Conservation (phyloP, 129 eudicot genomes). For the Tagetes erecta region DNA sequence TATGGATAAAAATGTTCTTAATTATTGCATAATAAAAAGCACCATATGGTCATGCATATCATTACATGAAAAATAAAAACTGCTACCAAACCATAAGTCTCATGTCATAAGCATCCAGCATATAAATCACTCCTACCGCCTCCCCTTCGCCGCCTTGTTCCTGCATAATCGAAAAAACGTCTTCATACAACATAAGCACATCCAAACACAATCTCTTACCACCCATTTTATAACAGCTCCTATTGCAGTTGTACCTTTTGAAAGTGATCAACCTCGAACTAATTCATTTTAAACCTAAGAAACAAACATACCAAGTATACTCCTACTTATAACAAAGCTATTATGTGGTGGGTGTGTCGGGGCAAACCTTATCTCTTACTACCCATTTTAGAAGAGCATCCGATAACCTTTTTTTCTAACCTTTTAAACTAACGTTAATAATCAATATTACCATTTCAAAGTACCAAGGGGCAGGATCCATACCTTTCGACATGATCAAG, state of each 20-base stretch:
- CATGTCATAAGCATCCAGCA: constrained; percentile 21
- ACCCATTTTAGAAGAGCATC: too few species aligned
- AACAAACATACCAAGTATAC: too few species aligned
- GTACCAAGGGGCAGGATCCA: constrained; percentile 11
- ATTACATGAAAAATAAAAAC: constrained; percentile 20
- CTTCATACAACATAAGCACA: neutral
- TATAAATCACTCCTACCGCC: constrained; percentile 22
- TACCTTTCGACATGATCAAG: constrained; percentile 89
- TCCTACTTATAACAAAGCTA: too few species aligned
- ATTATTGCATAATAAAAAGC: constrained; percentile 2
- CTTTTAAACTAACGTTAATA: neutral
- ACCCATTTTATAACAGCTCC: too few species aligned
- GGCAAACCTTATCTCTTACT: too few species aligned
- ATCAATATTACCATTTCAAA: neutral
- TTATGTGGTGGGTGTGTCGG: too few species aligned
- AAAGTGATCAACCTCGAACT: neutral
- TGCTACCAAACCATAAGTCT: constrained; percentile 22
- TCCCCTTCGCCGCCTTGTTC: constrained; percentile 31
- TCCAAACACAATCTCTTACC: neutral
- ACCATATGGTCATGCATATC: neutral
- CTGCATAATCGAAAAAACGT: constrained; percentile 7
- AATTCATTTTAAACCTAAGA: too few species aligned
- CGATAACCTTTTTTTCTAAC: neutral
- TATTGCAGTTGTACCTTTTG: neutral
- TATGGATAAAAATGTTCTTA: neutral